These are phyloP conservation scores for Phlyctochytrium arcticum DNA, from an alignment of 192 early-diverging fungal genomes.

Conservation along the genomic window DNA sequence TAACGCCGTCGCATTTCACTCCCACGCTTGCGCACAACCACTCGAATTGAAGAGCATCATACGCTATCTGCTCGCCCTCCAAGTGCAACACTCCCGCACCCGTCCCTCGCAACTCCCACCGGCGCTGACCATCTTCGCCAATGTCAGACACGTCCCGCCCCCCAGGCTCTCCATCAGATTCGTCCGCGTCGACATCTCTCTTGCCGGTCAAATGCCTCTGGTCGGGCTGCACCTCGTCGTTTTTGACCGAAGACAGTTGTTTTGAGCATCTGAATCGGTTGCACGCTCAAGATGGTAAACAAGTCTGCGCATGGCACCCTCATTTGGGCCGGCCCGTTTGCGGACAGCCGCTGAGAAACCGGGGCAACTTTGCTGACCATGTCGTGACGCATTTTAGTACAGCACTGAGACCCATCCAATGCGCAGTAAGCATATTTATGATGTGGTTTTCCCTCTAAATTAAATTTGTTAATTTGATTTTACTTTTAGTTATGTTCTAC, in stretches of 20 bases:
- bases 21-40: no score
- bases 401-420: conserved; percentile 19
- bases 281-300: conserved; percentile 24
- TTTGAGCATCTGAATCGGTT: conserved; percentile 8
- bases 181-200: no score
- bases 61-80: no score
- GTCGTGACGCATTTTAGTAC: conserved; percentile 27
- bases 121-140: no score
- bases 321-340: conserved; percentile 23
- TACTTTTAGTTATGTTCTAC: conserved; percentile 10
- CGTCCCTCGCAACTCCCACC: no score
- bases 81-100: no score
- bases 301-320: conserved; percentile 21
- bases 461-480: not conserved
- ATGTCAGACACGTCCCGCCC: no score
- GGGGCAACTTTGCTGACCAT: conserved; percentile 31
- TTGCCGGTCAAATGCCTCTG: conserved; percentile 19
- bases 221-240: conserved; percentile 1
- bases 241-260: conserved; percentile 18
- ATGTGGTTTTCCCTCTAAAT: not conserved
- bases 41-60: no score
- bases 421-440: conserved; percentile 12
- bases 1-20: no score
- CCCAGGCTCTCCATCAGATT: no score
- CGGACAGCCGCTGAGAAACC: conserved; percentile 17